phyloP scores from a whole-genome alignment of 192 early-diverging fungal species.

The Linnemannia elongata region DNA sequence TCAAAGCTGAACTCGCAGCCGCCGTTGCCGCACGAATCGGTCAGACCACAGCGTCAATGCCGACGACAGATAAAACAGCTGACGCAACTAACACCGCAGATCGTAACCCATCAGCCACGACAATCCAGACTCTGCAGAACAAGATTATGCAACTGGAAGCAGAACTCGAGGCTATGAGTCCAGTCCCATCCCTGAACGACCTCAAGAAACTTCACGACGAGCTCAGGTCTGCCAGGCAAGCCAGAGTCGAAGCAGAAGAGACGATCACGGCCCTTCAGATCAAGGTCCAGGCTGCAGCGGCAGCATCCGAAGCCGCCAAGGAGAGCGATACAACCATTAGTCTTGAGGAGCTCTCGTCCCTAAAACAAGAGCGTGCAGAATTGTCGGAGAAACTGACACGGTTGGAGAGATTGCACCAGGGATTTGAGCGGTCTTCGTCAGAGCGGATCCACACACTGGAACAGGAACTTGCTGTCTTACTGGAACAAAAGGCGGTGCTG shows the following conservation, averaged over 20 bases:
- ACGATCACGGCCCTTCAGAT: neutral
- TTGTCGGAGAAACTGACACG: slow-evolving; percentile 45
- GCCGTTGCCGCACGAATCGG: too few species aligned
- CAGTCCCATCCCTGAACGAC: neutral
- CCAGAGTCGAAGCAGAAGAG: neutral
- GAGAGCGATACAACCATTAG: neutral
- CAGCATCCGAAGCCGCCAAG: neutral
- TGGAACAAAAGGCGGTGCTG: slow-evolving; percentile 32
- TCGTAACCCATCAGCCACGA: neutral
- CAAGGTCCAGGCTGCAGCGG: neutral
- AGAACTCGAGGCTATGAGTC: neutral
- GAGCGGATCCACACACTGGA: slow-evolving; percentile 33
- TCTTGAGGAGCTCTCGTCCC: slow-evolving; percentile 27
- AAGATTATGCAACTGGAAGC: neutral
- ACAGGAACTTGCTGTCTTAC: slow-evolving; percentile 31
- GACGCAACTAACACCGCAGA: neutral
- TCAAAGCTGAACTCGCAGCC: too few species aligned
- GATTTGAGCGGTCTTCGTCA: slow-evolving; percentile 37
- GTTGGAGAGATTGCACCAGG: slow-evolving; percentile 45
- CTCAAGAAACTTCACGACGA: slow-evolving; percentile 10
- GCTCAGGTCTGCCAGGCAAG: neutral
- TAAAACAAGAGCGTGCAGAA: slow-evolving; percentile 49
- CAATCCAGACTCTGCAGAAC: neutral
- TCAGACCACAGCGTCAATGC: too few species aligned
- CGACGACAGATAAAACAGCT: too few species aligned